phyloP scores from a whole-genome alignment of 805 yeast species.

The Saturnispora diversa region DNA sequence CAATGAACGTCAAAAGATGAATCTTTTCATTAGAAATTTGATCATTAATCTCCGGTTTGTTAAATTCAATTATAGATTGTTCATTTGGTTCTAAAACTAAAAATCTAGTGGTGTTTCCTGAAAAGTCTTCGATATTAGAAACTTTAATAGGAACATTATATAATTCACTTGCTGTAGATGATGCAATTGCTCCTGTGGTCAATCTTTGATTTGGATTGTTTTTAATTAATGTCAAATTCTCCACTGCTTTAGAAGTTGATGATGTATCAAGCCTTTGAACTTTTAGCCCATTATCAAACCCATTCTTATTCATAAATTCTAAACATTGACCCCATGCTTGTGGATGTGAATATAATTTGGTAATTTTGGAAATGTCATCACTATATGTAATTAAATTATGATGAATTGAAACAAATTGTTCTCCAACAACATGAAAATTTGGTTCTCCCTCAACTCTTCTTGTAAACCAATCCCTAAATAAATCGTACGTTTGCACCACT shows the following conservation, averaged over 20 bases:
- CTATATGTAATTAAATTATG: slow-evolving; percentile 61
- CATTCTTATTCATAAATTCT: slow-evolving; percentile 39
- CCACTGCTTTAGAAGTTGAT: slow-evolving; percentile 85
- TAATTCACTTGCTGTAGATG: slow-evolving; percentile 55
- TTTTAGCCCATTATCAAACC: slow-evolving; percentile 27
- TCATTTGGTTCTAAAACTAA: slow-evolving; percentile 47
- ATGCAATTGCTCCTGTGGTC: slow-evolving; percentile 63
- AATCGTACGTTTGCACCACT: slow-evolving; percentile 77
- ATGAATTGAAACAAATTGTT: slow-evolving; percentile 73
- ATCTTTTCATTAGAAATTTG: slow-evolving; percentile 25
- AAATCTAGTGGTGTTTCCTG: slow-evolving; percentile 80
- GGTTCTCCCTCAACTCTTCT: slow-evolving; percentile 23
- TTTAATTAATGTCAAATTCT: slow-evolving; percentile 37
- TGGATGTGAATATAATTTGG: slow-evolving; percentile 78
- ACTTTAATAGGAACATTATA: slow-evolving; percentile 49
- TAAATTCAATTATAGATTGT: slow-evolving; percentile 12
- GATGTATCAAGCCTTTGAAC: slow-evolving; percentile 52
- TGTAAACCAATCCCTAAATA: slow-evolving; percentile 61
- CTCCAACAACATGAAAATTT: slow-evolving; percentile 53
- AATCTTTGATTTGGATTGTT: slow-evolving; percentile 27
- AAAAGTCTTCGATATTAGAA: slow-evolving; percentile 58
- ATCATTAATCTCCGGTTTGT: slow-evolving; percentile 4
- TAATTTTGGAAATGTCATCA: slow-evolving; percentile 37
- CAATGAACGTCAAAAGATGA: slow-evolving; percentile 57
- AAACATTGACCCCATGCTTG: slow-evolving; percentile 96